Evolutionary conservation across 164 flowering plant species (phyloP), one percentile per base, ranked within the genome.

Genomic region (Chimonanthus salicifolius): DNA sequence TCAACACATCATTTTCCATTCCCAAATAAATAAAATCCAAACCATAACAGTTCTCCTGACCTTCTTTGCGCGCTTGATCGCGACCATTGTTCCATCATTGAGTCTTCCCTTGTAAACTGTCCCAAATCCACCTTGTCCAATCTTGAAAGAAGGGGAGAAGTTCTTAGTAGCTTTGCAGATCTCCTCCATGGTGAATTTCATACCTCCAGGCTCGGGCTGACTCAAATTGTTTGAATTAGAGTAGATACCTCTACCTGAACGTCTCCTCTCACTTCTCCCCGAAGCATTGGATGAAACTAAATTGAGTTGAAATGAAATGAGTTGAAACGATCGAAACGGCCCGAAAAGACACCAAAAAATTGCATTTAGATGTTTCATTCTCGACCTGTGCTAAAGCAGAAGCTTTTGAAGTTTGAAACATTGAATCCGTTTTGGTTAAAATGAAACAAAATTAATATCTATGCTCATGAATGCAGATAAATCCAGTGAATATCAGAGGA

Each of bases 111-210:
- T 90, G 80, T 91, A 94, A 54, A 94, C 97, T 0, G 88, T 89
- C 62, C 97, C 99, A 81, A 90, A 94, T 13, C 99, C 97, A 48
- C 99, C 99, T 79, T 92, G 95, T 50, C 99, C 99, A 18, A 94
- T 83, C 84, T 88, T 92, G 73, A 82, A 77, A 18, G 89, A 78
- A 2, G 95, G 93, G 49, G 92, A 87, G 74, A 94, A 92, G 80
- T 88, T 88, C 78, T 77, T 87, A 0, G 99, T 92, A 58, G 93
- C 97, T 80, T 78, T 84, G 80, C 44, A 47, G 70, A 94, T 87
- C 74, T 92, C 94, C 4, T 72, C 86, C 79, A 92, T 76, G 60
- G 92, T 90, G 79, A 91, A 87, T 47, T 78, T 85, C 60, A 64
- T 65, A 72, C 74, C 84, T 48, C 90, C 89, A 4, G 85, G 78